Evolutionary conservation across 2,329 filamentous ascomycete genomes (phyloP), one percentile per base, ranked within the genome.

Genomic region (Fusarium tupiense): DNA sequence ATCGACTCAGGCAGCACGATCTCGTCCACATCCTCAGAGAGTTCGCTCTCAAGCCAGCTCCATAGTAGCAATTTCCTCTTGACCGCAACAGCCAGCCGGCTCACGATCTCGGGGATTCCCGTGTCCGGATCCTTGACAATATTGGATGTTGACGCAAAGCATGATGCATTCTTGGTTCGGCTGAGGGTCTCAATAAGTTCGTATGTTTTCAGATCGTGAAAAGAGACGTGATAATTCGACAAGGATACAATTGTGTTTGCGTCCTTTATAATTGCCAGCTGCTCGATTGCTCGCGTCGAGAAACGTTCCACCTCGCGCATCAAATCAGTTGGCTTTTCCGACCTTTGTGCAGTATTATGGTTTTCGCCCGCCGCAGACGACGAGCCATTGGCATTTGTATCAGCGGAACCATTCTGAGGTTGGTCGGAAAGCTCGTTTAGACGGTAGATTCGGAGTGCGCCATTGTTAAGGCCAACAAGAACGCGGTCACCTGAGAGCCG

Each of bases 41-140:
- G 87, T 84, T 98, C 96, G 86, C 95, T 96, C 81, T 98, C 95
- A 78, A 96, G 93, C 96, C 97, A 99, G 79, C 92, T 94, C 95
- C 96, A 99, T 63, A 98, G 84, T 69, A 98, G 82, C 60, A 99
- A 87, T 78, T 94, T 93, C 79, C 96, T 88, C 87, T 98, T 98
- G 40, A 98, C 94, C 9, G 95, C 95, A 17, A 99, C 96, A 12
- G 95, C 96, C 59, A 99, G 86, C 43, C 95, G 89, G 63, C 94
- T 97, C 74, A 98, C 95, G 64, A 99, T 97, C 76, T 96, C 94
- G 2, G 95, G 95, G 57, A 99, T 95, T 31, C 93, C 93, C 0
- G 94, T 98, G 57, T 91, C 90, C 11, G 91, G 85, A 82, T 99
- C 96, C 81, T 96, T 96, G 76, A 97, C 93, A 63, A 98, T 97